Evolutionary conservation across 2,329 filamentous ascomycete species (phyloP).

Genomic region (Amphichorda felina): DNA sequence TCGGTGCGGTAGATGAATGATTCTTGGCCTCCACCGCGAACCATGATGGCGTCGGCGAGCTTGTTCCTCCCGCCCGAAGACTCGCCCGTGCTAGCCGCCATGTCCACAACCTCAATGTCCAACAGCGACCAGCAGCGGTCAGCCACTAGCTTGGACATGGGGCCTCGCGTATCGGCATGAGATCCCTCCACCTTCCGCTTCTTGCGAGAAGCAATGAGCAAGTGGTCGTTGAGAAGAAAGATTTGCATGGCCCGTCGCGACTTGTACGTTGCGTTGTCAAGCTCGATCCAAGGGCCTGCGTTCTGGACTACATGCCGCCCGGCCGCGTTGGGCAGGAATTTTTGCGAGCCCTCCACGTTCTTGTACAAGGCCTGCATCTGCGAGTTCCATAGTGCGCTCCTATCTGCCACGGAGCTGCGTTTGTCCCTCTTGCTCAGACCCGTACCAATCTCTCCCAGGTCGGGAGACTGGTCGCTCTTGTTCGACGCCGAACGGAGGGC

Average conservation of each 20-base stretch:
- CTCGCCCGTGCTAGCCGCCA: constrained; percentile 53
- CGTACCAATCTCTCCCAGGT: constrained; percentile 37
- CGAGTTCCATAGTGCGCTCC: constrained; percentile 55
- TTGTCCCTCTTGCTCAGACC: constrained; percentile 62
- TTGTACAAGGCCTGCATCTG: constrained; percentile 78
- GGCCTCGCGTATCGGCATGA: constrained; percentile 30
- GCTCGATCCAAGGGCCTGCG: constrained; percentile 85
- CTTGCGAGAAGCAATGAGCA: constrained; percentile 83
- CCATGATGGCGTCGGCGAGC: constrained; percentile 77
- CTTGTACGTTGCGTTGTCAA: constrained; percentile 97
- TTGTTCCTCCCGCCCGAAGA: constrained; percentile 43
- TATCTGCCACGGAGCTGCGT: constrained; percentile 73
- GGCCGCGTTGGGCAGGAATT: constrained; percentile 80
- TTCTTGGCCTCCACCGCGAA: constrained; percentile 74
- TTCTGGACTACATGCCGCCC: constrained; percentile 93
- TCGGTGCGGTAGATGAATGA: constrained; percentile 92
- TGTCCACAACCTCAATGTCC: constrained; percentile 86
- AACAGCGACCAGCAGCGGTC: constrained; percentile 90
- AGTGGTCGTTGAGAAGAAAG: constrained; percentile 86
- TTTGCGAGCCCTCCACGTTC: constrained; percentile 93
- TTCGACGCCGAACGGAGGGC: constrained; percentile 50
- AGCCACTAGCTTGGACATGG: constrained; percentile 69
- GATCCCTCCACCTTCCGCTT: constrained; percentile 73
- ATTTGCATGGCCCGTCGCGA: constrained; percentile 80
- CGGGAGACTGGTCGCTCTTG: constrained; percentile 33